Conservation (phyloP, 148 eudicot genomes). For the Vaccinium corymbosum region DNA sequence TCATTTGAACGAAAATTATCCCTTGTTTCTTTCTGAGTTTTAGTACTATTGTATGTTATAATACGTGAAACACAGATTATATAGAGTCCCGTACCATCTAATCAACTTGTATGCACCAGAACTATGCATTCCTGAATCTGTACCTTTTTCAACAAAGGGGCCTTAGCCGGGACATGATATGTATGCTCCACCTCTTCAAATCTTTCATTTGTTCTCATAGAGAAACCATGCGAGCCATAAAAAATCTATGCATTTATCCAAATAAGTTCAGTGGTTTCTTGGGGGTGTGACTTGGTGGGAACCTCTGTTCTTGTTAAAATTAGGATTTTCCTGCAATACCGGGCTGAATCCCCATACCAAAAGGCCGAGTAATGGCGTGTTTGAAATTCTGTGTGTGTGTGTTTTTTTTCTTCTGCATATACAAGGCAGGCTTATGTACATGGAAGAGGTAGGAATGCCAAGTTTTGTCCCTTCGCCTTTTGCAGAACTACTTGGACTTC, state of each 20-base stretch:
- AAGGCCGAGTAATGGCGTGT: not conserved
- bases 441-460: not conserved
- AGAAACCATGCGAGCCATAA: not conserved
- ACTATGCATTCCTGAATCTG: not conserved
- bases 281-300: not conserved
- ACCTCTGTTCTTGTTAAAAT: not conserved
- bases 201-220: no score
- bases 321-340: not conserved
- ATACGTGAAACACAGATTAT: not conserved
- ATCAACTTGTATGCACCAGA: not conserved
- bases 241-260: not conserved
- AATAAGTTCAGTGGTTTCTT: not conserved
- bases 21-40: not conserved
- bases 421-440: not conserved
- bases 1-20: not conserved
- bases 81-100: not conserved
- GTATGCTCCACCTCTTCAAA: not conserved
- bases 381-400: not conserved
- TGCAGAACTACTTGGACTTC: not conserved
- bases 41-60: not conserved
- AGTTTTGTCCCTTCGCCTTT: not conserved
- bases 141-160: not conserved
- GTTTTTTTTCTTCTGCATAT: not conserved
- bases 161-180: not conserved
- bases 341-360: not conserved